Evolutionary conservation across 306 rosid genomes (phyloP), one percentile per base, ranked within the genome.

Genomic region (Castanea sativa): DNA sequence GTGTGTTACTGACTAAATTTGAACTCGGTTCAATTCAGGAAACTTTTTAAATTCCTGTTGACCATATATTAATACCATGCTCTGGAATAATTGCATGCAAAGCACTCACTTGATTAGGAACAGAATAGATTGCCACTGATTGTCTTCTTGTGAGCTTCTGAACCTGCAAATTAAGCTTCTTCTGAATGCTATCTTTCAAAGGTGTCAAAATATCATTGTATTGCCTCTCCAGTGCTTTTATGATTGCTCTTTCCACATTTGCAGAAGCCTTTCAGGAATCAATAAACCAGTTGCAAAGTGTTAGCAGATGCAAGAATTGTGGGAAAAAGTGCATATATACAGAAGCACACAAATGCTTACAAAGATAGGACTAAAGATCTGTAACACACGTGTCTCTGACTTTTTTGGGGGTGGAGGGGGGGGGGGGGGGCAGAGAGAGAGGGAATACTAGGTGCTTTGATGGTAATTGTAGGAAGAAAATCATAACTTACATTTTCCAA

Each of bases 71-170:
- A 53, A 18, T 27, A 55, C 57, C 33, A 51, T 29, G 5, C 51
- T 30, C 27, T 55, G 68, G 57, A 55, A 73, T 55, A 76, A 15
- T 73, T 56, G 51, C 74, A 69, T 59, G 30, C 19, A 45, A 71
- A 73, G 71, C 43, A 82, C 90, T 85, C 79, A 91, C 99, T 80
- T 95, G 99, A 85, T 85, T 86, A 76, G 99, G 99, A 80, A 90
- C 91, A 56, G 83, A 60, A 69, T 86, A 92, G 52, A 84, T 91
- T 30, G 90, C 27, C 83, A 83, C 45, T 76, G 99, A 89, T 81
- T 95, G 99, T 80, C 99, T 89, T 88, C 99, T 92, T 88, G 99
- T 96, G 73, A 95, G 89, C 89, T 92, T 95, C 86, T 95, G 99
- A 69, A 95, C 98, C 82, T 95, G 99, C 91, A 91, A 84, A 83